Base-by-base conservation (phyloP, 805 yeast species). In the Zygotorulaspora florentina region DNA sequence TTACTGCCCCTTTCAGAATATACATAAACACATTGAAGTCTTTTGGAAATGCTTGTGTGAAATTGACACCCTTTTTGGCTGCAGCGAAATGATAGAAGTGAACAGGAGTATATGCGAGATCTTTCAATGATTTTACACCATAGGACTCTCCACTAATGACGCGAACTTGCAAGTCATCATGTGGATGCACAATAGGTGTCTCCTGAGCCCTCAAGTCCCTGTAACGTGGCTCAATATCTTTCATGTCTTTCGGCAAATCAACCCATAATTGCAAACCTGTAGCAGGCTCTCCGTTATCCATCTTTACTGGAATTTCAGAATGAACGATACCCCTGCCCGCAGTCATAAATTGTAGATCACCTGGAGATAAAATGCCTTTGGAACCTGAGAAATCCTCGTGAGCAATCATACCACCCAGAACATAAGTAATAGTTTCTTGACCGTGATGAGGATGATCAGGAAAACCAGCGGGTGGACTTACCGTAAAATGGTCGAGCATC, bases 301-400 rank as follows among this genome's bases (percentile, higher is more conserved):
- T 66, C 31, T 73, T 70, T 29, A 81, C 81, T 8, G 96, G 96
- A 79, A 87, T 87, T 61, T 88, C 96, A 2, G 88, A 77, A 64
- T 87, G 96, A 44, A 85, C 85, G 30, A 87, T 79, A 41, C 95
- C 96, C 56, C 76, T 77, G 48, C 96, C 96, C 4, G 96, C 96
- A 23, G 96, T 88, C 96, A 88, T 88, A 65, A 88, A 87, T 65
- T 88, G 96, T 54, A 89, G 70, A 62, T 88, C 96, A 46, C 96
- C 96, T 7, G 87, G 79, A 50, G 77, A 73, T 43, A 89, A 68
- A 8, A 86, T 72, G 45, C 96, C 96, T 43, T 76, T 74, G n/a
- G 84, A 70, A 1, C 96, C 96, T 2, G 95, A 85, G 67, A 88
- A 87, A 63, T 89, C 96, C 60, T 84, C 89, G 61, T 85, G 95